These are phyloP conservation scores for Trifolium subterraneum DNA, from an alignment of 306 rosid species.

Conservation along the genomic window DNA sequence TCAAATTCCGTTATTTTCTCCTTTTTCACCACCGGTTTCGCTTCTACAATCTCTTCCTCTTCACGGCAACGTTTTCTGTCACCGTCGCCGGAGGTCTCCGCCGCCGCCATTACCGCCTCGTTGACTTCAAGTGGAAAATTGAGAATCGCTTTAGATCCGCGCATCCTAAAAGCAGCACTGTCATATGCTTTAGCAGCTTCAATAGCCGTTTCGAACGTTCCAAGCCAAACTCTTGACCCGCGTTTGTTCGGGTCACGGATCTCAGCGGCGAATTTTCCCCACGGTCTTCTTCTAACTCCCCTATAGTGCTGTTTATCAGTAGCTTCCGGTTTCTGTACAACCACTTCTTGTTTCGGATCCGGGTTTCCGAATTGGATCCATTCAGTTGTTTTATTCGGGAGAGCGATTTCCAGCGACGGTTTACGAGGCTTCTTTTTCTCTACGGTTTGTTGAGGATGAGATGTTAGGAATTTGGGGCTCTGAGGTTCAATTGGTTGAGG, in stretches of 20 bases:
- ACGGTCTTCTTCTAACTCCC: slow-evolving; percentile 79
- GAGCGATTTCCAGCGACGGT: slow-evolving; percentile 63
- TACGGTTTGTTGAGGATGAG: not conserved
- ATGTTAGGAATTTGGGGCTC: slow-evolving; percentile 12
- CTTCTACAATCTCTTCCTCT: slow-evolving; percentile 37
- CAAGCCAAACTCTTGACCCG: slow-evolving; percentile 85
- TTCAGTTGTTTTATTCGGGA: slow-evolving; percentile 67
- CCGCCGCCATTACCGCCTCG: not conserved
- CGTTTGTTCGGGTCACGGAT: slow-evolving; percentile 81
- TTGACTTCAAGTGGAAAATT: slow-evolving; percentile 71
- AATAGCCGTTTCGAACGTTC: slow-evolving; percentile 78
- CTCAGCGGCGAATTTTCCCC: slow-evolving; percentile 94
- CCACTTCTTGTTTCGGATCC: slow-evolving; percentile 24
- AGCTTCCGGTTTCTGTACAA: not conserved
- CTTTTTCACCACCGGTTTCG: slow-evolving; percentile 52
- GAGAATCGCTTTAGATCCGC: slow-evolving; percentile 85
- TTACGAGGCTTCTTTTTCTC: slow-evolving; percentile 50
- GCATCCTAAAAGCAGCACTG: slow-evolving; percentile 75
- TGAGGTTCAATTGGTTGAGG: slow-evolving; percentile 48
- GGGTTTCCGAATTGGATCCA: slow-evolving; percentile 63
- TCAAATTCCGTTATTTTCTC: slow-evolving; percentile 50
- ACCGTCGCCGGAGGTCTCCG: not conserved
- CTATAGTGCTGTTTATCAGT: slow-evolving; percentile 56
- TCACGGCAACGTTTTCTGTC: slow-evolving; percentile 62
- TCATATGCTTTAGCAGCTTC: slow-evolving; percentile 92